Evolutionary conservation across 2,329 filamentous ascomycete species (phyloP).

Genomic region (Cladosporium sp.): DNA sequence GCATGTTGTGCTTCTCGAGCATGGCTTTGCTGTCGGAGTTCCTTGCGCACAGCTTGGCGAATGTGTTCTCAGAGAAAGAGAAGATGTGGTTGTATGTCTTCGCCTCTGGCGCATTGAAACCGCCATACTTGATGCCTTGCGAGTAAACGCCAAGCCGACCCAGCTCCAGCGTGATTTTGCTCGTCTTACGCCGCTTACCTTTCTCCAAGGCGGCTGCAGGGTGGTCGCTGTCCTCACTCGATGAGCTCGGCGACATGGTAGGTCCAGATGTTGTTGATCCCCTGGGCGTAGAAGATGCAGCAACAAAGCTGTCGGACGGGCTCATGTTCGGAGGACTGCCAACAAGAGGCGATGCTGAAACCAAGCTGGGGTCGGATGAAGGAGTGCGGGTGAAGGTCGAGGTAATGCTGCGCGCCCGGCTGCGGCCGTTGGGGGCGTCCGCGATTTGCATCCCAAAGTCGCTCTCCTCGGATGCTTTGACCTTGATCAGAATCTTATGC

Average conservation of each 20-base stretch:
- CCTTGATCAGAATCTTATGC: constrained; percentile 83
- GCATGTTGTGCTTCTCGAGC: constrained; percentile 84
- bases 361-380: constrained; percentile 50
- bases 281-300: constrained; percentile 46
- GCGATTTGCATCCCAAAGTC: constrained; percentile 37
- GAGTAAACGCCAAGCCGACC: constrained; percentile 78
- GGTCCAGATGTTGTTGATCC: constrained; percentile 51
- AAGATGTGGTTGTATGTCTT: constrained; percentile 91
- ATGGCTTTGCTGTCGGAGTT: constrained; percentile 68
- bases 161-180: constrained; percentile 78
- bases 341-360: constrained; percentile 44
- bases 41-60: constrained; percentile 71
- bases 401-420: constrained; percentile 61
- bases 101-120: constrained; percentile 71
- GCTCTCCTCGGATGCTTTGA: constrained; percentile 64
- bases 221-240: constrained; percentile 72
- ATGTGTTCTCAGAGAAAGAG: constrained; percentile 86
- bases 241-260: constrained; percentile 51
- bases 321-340: constrained; percentile 47
- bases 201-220: constrained; percentile 51
- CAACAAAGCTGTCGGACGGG: constrained; percentile 42
- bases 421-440: constrained; percentile 32
- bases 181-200: constrained; percentile 58
- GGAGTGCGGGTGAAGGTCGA: constrained; percentile 65
- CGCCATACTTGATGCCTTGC: constrained; percentile 72